Evolutionary conservation across 805 yeast genomes (phyloP).

Genomic region (Wickerhamiella allomyrinae): DNA sequence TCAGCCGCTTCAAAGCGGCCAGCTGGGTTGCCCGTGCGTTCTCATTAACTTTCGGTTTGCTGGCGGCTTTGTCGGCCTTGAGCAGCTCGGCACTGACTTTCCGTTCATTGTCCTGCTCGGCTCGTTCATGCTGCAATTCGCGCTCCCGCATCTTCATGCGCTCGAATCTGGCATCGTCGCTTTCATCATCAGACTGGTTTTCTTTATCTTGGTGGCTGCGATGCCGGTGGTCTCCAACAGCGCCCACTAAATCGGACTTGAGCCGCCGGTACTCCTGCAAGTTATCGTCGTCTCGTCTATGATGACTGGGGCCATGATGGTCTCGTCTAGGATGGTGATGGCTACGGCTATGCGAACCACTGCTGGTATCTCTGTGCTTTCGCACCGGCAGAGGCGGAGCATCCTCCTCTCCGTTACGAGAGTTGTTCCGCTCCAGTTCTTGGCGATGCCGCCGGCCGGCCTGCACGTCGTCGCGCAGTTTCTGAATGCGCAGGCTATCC

Average conservation of each 20-base stretch:
- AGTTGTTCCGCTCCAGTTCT: neutral
- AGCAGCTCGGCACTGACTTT: neutral
- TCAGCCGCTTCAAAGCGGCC: neutral
- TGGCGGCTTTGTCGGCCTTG: neutral
- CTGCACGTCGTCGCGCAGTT: constrained; percentile 20
- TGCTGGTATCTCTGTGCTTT: neutral
- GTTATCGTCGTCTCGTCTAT: neutral
- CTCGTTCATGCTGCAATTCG: neutral
- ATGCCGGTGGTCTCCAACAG: neutral
- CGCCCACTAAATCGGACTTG: neutral
- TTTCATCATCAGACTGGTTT: neutral
- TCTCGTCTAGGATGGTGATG: too few relatives aligned
- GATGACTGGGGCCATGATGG: neutral
- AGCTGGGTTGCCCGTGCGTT: neutral
- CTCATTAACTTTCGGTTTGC: neutral
- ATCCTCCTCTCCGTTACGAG: neutral
- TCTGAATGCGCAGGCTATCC: constrained; percentile 21
- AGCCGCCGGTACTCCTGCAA: neutral
- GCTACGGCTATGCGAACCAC: neutral
- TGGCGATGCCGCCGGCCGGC: constrained; percentile 19
- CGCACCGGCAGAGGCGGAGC: neutral
- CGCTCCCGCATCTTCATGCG: neutral
- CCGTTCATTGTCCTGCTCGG: neutral
- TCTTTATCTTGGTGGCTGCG: neutral
- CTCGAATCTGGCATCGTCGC: neutral